phyloP scores from a whole-genome alignment of 306 rosid species.

The Cicer bijugum region DNA sequence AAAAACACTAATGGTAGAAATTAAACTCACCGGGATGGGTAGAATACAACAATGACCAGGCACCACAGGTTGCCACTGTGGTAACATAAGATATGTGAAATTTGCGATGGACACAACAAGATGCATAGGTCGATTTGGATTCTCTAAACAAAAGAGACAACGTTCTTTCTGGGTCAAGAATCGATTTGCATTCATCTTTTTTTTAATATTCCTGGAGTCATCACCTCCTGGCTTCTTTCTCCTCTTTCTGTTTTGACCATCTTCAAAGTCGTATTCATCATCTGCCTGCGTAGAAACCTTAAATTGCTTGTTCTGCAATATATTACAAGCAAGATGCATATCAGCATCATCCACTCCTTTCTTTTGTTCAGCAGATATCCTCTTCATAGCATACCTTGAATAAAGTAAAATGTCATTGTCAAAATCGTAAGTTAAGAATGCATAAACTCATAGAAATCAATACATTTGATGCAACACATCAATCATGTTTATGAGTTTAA shows the following conservation, averaged over 20 bases:
- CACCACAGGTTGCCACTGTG: constrained; percentile 79
- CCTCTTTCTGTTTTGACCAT: constrained; percentile 63
- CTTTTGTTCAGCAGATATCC: constrained; percentile 54
- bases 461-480: constrained; percentile 22
- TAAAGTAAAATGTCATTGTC: constrained; percentile 36
- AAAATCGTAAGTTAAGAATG: constrained; percentile 21
- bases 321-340: constrained; percentile 79
- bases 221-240: constrained; percentile 65
- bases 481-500: constrained; percentile 32
- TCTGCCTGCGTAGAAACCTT: constrained; percentile 70
- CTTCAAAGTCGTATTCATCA: constrained; percentile 89
- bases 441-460: constrained; percentile 21
- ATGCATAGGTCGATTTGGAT: constrained; percentile 79
- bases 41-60: constrained; percentile 93
- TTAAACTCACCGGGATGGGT: constrained; percentile 75
- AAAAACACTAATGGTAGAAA: constrained; percentile 23
- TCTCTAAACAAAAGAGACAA: constrained; percentile 84
- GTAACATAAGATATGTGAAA: constrained; percentile 87
- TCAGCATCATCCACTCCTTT: constrained; percentile 81
- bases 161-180: constrained; percentile 75
- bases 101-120: constrained; percentile 81
- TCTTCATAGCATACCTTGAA: constrained; percentile 59
- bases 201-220: constrained; percentile 57
- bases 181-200: constrained; percentile 49
- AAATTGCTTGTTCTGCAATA: constrained; percentile 76